These are phyloP conservation scores for Zygotorulaspora chibaensis DNA, from an alignment of 805 yeast genomes.

Conservation along the genomic window DNA sequence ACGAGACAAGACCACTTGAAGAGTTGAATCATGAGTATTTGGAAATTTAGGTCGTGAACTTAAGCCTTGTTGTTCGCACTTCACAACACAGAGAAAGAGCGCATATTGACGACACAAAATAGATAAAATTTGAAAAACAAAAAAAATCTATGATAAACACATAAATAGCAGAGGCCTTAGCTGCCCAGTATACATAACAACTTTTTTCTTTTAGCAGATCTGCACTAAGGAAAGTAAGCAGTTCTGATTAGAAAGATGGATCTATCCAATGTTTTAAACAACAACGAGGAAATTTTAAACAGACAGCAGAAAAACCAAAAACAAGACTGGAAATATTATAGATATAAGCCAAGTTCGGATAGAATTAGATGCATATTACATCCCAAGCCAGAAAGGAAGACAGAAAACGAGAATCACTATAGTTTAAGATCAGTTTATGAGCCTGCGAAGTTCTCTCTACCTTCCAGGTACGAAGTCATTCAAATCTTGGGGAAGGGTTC, in stretches of 20 bases:
- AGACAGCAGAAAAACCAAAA: constrained; percentile 8
- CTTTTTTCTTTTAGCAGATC: not conserved
- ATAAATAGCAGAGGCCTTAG: not conserved
- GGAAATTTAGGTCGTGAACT: not conserved
- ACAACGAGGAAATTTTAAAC: constrained; percentile 8
- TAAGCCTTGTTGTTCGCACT: not conserved
- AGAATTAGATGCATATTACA: constrained; percentile 12
- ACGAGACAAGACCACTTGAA: constrained; percentile 28
- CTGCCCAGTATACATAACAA: too few species aligned
- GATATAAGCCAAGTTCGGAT: constrained; percentile 14
- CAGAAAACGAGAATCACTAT: constrained; percentile 1
- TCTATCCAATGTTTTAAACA: constrained; percentile 10
- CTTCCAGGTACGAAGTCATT: constrained; percentile 53
- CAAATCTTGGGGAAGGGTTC: constrained; percentile 76
- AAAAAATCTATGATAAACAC: constrained; percentile 2
- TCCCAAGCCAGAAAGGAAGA: constrained; percentile 10
- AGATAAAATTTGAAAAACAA: constrained; percentile 1
- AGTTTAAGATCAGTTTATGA: constrained; percentile 39
- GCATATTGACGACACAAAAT: constrained; percentile 10
- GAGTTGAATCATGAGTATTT: constrained; percentile 15
- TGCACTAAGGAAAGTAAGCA: not conserved
- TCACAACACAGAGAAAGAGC: constrained; percentile 1
- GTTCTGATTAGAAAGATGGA: constrained; percentile 2
- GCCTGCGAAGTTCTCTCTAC: constrained; percentile 57
- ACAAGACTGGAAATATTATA: constrained; percentile 14